Evolutionary conservation across 768 basidiomycete species (phyloP).

Genomic region (Jaapia argillacea): DNA sequence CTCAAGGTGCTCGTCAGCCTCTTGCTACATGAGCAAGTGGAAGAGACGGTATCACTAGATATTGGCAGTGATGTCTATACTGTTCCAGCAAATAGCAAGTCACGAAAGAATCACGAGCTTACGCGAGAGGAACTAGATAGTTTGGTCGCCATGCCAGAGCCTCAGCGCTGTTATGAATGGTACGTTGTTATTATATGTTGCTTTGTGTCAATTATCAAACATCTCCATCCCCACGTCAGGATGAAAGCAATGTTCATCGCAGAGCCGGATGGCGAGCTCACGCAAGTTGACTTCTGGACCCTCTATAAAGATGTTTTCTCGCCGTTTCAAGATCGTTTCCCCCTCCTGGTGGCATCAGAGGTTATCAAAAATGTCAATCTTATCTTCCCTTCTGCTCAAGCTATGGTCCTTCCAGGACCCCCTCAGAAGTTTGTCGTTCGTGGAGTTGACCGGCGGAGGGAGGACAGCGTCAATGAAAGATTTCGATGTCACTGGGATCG

Average conservation of each 20-base stretch:
- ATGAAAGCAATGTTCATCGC: conserved; percentile 85
- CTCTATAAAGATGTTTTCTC: conserved; percentile 81
- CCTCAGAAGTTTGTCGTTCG: conserved; percentile 79
- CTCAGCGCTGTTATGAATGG: conserved; percentile 80
- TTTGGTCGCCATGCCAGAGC: conserved; percentile 53
- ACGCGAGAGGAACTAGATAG: conserved; percentile 58
- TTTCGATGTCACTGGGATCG: conserved; percentile 76
- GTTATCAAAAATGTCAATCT: conserved; percentile 88
- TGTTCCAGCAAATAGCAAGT: conserved; percentile 35
- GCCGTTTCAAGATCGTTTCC: conserved; percentile 43
- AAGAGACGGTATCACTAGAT: conserved; percentile 55
- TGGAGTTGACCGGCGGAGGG: conserved; percentile 67
- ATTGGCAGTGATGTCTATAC: conserved; percentile 51
- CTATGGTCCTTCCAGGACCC: conserved; percentile 72
- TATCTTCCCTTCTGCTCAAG: conserved; percentile 78
- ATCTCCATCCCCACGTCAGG: conserved; percentile 27
- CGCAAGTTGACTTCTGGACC: conserved; percentile 94
- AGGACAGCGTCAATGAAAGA: conserved; percentile 42
- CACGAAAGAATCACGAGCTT: conserved; percentile 52
- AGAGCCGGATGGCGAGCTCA: conserved; percentile 69
- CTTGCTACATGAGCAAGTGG: conserved; percentile 60
- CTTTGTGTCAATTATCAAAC: conserved; percentile 1
- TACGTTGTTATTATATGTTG: too few relatives aligned
- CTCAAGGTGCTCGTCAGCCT: conserved; percentile 59
- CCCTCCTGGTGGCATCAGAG: conserved; percentile 76